Percentiles rank a stretch among this genome's conserved stretches.
Conservation (phyloP, 2,329 filamentous ascomycete genomes). For the Berkeleyomyces basicola region DNA sequence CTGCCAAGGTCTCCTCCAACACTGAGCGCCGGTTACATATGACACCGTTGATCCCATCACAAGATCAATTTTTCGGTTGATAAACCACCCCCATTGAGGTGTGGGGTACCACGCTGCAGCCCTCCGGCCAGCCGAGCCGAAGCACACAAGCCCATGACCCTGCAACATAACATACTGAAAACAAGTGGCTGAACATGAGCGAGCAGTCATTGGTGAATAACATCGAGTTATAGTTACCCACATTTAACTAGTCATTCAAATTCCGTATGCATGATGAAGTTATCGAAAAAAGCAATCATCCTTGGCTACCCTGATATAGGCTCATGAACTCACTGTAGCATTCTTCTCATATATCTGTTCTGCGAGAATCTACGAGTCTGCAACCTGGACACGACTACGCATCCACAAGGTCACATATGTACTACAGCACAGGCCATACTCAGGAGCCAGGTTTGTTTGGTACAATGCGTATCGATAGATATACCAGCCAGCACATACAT, state of each 20-base stretch:
- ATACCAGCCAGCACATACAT: no score
- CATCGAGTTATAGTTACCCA: no score
- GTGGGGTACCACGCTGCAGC: not conserved
- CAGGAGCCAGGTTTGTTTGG: not conserved
- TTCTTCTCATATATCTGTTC: not conserved
- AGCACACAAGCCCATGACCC: not conserved
- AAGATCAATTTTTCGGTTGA: not conserved
- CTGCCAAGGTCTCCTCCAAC: not conserved
- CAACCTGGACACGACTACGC: no score
- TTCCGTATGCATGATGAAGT: no score
- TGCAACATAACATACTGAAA: not conserved
- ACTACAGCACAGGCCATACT: not conserved
- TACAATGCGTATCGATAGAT: not conserved
- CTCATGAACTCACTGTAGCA: not conserved
- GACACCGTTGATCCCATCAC: not conserved
- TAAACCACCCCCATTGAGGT: not conserved
- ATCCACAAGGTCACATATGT: not conserved
- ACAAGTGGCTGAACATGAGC: not conserved
- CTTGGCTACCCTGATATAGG: not conserved
- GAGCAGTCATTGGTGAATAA: not conserved
- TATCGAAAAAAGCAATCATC: not conserved
- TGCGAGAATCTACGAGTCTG: no score
- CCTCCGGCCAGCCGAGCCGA: constrained; percentile 3
- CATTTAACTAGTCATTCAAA: no score
- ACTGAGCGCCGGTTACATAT: not conserved